These are phyloP conservation scores for Penicillium psychrosexuale DNA, from an alignment of 2,329 filamentous ascomycete species.

Conservation along the genomic window DNA sequence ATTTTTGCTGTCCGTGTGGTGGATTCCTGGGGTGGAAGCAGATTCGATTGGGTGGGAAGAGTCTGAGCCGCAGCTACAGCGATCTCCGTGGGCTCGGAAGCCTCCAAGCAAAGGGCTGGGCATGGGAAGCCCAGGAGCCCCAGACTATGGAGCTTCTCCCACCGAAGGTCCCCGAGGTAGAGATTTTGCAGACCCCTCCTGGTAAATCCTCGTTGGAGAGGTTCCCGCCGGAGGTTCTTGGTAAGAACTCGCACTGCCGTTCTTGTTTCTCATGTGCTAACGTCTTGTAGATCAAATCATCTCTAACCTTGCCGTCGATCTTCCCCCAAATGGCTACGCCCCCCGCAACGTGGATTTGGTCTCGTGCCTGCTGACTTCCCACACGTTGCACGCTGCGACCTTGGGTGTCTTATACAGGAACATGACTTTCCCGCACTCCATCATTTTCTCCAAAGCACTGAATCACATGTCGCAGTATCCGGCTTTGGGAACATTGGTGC, in stretches of 20 bases:
- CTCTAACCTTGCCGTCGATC: constrained; percentile 68
- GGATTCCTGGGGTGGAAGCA: constrained; percentile 47
- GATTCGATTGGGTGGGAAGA: constrained; percentile 44
- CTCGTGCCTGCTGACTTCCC: constrained; percentile 72
- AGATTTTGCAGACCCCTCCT: constrained; percentile 23
- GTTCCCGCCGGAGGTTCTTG: constrained; percentile 67
- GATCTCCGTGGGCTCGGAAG: constrained; percentile 39
- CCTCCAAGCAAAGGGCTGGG: constrained; percentile 41
- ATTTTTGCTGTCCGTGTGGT: constrained; percentile 48
- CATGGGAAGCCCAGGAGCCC: constrained; percentile 39
- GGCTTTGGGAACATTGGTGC: constrained; percentile 69
- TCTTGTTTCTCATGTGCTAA: constrained; percentile 5
- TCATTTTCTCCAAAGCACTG: constrained; percentile 79
- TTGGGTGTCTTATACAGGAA: constrained; percentile 72
- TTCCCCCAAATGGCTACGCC: constrained; percentile 70
- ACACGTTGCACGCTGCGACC: constrained; percentile 68
- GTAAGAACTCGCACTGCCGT: constrained; percentile 47
- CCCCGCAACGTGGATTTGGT: constrained; percentile 76
- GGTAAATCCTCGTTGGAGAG: constrained; percentile 59
- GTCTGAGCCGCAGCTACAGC: constrained; percentile 45
- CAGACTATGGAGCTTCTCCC: constrained; percentile 19
- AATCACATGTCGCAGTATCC: constrained; percentile 65
- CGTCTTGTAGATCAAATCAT: constrained; percentile 63
- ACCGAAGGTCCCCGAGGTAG: constrained; percentile 18
- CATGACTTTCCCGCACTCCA: constrained; percentile 78